These are phyloP conservation scores for Basipetospora chlamydospora DNA, from an alignment of 2,329 filamentous ascomycete genomes.

Conservation along the genomic window DNA sequence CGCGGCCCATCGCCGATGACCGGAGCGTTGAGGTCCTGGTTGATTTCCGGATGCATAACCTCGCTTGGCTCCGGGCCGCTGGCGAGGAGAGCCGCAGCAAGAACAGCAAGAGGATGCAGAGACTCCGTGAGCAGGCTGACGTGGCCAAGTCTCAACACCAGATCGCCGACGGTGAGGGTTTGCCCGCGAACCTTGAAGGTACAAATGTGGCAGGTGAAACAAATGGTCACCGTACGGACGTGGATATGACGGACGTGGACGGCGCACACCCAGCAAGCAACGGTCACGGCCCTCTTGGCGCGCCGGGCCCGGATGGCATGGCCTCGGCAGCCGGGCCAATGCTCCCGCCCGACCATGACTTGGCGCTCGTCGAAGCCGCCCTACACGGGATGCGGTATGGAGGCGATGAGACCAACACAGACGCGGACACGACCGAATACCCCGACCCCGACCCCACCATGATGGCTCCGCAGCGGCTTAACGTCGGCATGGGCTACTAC, in stretches of 20 bases:
- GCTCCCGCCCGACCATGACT: slow-evolving; percentile 2
- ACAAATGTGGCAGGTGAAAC: not conserved
- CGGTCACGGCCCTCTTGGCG: not conserved
- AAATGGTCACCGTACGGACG: not conserved
- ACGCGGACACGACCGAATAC: slow-evolving; percentile 18
- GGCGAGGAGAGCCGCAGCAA: slow-evolving; percentile 44
- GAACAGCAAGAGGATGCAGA: slow-evolving; percentile 42
- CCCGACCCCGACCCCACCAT: slow-evolving; percentile 38
- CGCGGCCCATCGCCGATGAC: slow-evolving; percentile 75
- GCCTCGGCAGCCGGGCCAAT: not conserved
- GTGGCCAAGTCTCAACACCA: slow-evolving; percentile 39
- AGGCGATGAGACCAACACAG: slow-evolving; percentile 16
- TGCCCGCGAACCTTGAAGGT: not conserved
- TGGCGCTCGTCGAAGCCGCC: slow-evolving; percentile 10
- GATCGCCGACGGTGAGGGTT: not conserved
- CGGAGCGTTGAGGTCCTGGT: slow-evolving; percentile 82
- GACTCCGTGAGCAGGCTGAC: slow-evolving; percentile 39
- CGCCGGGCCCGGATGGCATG: not conserved
- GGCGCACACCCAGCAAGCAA: too few relatives aligned
- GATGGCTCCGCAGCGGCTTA: slow-evolving; percentile 30
- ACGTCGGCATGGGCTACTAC: slow-evolving; percentile 47
- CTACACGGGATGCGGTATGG: too few relatives aligned
- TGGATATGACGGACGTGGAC: not conserved
- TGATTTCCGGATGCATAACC: slow-evolving; percentile 79
- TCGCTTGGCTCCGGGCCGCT: slow-evolving; percentile 58